These are phyloP conservation scores for Botrytis medusae DNA, from an alignment of 2,329 filamentous ascomycete species.

Conservation along the genomic window DNA sequence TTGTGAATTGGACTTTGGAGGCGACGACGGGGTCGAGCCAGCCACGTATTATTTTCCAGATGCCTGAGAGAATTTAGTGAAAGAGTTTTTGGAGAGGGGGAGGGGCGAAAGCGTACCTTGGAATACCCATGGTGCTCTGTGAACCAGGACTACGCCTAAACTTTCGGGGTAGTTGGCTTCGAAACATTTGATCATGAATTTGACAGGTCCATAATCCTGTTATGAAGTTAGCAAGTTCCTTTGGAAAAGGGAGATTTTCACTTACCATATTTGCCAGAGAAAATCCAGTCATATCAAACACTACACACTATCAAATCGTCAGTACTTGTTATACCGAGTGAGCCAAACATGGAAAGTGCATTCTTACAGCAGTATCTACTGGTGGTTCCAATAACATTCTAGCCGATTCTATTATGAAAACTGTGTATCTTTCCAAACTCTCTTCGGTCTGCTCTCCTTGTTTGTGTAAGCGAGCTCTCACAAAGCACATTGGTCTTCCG, in stretches of 20 bases:
- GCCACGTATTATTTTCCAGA: slow-evolving; percentile 92
- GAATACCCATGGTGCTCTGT: slow-evolving; percentile 97
- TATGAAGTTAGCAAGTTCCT: slow-evolving; percentile 27
- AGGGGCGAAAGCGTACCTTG: slow-evolving; percentile 58
- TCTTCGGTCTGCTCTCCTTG: slow-evolving; percentile 79
- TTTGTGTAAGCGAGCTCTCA: slow-evolving; percentile 78
- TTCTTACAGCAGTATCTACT: slow-evolving; percentile 85
- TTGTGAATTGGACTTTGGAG: slow-evolving; percentile 89
- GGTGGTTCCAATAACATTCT: slow-evolving; percentile 76
- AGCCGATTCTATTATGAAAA: slow-evolving; percentile 93
- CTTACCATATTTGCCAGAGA: slow-evolving; percentile 89
- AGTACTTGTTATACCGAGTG: not conserved
- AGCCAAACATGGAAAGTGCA: not conserved
- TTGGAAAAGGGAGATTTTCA: slow-evolving; percentile 6
- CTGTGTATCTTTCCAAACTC: slow-evolving; percentile 83
- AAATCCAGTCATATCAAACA: slow-evolving; percentile 97
- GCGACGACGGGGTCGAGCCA: slow-evolving; percentile 98
- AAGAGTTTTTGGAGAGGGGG: not conserved
- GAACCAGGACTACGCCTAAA: slow-evolving; percentile 83
- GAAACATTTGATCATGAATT: slow-evolving; percentile 99
- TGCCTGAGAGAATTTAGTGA: slow-evolving; percentile 52
- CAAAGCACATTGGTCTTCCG: slow-evolving; percentile 82
- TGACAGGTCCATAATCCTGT: slow-evolving; percentile 89
- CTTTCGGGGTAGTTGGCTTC: slow-evolving; percentile 98
- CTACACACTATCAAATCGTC: slow-evolving; percentile 62